Percentiles rank a stretch among this genome's conserved stretches.
These are phyloP conservation scores for Picocystis sp. DNA, from an alignment of 163 green algal species.

Conservation along the genomic window DNA sequence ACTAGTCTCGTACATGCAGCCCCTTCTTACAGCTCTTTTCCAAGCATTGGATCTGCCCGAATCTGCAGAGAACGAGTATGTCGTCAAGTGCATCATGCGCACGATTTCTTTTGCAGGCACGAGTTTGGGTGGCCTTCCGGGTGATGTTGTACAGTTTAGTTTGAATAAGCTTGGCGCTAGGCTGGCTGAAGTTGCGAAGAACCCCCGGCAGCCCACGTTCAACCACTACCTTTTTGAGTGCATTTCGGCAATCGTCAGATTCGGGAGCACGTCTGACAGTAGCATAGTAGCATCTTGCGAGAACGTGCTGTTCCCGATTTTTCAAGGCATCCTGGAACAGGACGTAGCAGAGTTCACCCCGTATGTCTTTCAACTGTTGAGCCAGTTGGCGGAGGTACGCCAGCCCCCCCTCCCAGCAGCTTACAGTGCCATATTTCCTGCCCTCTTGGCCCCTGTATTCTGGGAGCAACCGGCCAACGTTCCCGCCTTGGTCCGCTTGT, in stretches of 20 bases:
- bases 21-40: slow-evolving; percentile 39
- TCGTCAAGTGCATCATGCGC: slow-evolving; percentile 82
- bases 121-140: slow-evolving; percentile 11
- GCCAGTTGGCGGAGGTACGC: slow-evolving; percentile 58
- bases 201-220: slow-evolving; percentile 85
- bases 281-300: slow-evolving; percentile 48
- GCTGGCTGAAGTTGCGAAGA: slow-evolving; percentile 66
- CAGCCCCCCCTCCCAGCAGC: slow-evolving; percentile 22
- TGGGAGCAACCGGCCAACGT: slow-evolving; percentile 90
- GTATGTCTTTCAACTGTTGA: slow-evolving; percentile 94
- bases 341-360: slow-evolving; percentile 74
- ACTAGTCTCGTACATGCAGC: slow-evolving; percentile 1
- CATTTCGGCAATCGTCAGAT: slow-evolving; percentile 54
- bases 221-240: slow-evolving; percentile 97
- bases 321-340: slow-evolving; percentile 53
- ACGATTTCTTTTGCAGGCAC: slow-evolving; percentile 55
- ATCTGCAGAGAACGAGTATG: slow-evolving; percentile 87
- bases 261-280: slow-evolving; percentile 13
- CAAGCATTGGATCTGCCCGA: slow-evolving; percentile 32
- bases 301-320: slow-evolving; percentile 74
- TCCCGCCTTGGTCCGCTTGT: slow-evolving; percentile 71
- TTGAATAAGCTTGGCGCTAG: slow-evolving; percentile 47
- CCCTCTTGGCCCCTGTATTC: slow-evolving; percentile 60
- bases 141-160: slow-evolving; percentile 11
- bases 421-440: slow-evolving; percentile 71